Evolutionary conservation across 208 protist species (phyloP).

Genomic region (Plasmodiophora brassicae): DNA sequence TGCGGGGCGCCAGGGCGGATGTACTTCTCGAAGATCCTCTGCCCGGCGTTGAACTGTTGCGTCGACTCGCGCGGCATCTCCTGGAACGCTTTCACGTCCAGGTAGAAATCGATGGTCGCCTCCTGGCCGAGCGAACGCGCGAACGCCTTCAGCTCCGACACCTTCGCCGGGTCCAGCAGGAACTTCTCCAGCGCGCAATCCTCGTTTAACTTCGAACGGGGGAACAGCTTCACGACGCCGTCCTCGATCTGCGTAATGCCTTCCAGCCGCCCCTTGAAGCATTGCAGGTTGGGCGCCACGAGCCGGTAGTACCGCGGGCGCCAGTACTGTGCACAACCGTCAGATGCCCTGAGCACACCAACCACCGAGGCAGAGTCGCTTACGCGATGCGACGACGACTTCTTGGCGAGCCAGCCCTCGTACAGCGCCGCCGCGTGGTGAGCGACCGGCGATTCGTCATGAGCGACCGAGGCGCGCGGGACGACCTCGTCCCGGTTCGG

Average conservation of each 20-base stretch:
- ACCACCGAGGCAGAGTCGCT: too few relatives aligned
- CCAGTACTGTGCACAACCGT: background rate
- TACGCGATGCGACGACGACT: too few relatives aligned
- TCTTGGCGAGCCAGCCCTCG: too few relatives aligned
- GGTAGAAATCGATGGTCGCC: background rate
- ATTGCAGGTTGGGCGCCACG: background rate
- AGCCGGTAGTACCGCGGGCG: background rate
- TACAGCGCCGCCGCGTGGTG: too few relatives aligned
- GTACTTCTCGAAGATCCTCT: background rate
- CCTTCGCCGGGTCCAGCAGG: background rate
- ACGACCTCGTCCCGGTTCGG: too few relatives aligned
- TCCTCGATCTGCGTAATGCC: background rate
- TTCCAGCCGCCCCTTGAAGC: background rate
- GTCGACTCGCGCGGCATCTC: background rate
- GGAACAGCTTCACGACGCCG: background rate
- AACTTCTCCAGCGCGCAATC: background rate
- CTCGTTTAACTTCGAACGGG: background rate
- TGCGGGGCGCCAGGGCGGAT: background rate
- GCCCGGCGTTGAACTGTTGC: background rate
- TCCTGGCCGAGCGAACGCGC: background rate
- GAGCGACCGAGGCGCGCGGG: too few relatives aligned
- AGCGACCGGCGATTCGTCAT: too few relatives aligned
- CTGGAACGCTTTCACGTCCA: slow-evolving; percentile 25
- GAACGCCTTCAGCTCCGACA: background rate
- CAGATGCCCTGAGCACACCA: too few relatives aligned